Conservation (phyloP, 306 rosid genomes). For the Psophocarpus tetragonolobus region DNA sequence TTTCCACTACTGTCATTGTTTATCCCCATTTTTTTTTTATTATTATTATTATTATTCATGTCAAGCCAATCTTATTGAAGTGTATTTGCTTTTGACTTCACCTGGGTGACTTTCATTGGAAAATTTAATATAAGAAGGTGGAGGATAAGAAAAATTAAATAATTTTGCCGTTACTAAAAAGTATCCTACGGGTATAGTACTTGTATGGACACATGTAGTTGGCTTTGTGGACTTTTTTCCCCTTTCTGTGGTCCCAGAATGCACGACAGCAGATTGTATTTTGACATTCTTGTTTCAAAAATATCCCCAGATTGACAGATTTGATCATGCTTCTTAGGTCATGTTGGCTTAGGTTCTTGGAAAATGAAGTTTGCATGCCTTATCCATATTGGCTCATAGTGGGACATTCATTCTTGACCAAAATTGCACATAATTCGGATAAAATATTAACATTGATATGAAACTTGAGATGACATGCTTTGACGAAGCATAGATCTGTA, state of each 20-base stretch:
- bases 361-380: not conserved
- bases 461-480: slow-evolving; percentile 11
- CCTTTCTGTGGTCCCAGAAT: slow-evolving; percentile 34
- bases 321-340: slow-evolving; percentile 16
- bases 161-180: not conserved
- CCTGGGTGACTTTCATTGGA: slow-evolving; percentile 1
- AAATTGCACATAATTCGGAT: not conserved
- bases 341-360: not conserved
- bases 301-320: not conserved
- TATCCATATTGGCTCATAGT: not conserved
- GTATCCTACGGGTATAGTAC: not conserved
- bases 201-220: not conserved
- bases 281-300: slow-evolving; percentile 17
- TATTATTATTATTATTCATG: not conserved
- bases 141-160: not conserved
- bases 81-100: not conserved
- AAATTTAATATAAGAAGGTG: not conserved
- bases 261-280: not conserved
- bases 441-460: not conserved
- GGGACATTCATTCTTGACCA: slow-evolving; percentile 3
- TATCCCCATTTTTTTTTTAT: not conserved
- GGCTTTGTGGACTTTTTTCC: slow-evolving; percentile 10
- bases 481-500: not conserved
- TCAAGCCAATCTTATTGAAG: slow-evolving; percentile 6
- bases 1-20: slow-evolving; percentile 13